Conservation (phyloP, 2,329 filamentous ascomycete species). For the Trichoderma harzianum region DNA sequence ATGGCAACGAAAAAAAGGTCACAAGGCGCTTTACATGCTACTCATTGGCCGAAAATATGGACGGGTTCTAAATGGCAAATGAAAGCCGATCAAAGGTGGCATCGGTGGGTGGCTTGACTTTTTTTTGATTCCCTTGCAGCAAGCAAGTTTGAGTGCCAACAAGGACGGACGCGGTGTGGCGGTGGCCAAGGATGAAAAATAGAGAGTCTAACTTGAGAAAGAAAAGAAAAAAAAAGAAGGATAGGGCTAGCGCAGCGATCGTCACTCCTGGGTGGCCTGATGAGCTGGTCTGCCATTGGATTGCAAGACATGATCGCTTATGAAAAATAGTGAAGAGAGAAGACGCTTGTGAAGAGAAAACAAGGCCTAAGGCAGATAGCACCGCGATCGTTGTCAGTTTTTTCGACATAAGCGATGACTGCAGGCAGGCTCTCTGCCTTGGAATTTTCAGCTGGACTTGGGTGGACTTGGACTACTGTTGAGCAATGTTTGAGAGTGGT, state of each 20-base stretch:
- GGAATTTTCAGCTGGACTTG: neutral
- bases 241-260: neutral
- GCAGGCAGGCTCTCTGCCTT: neutral
- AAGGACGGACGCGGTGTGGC: neutral
- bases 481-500: slow-evolving; percentile 12
- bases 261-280: neutral
- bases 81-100: neutral
- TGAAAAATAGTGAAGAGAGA: neutral
- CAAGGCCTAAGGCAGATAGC: neutral
- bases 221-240: neutral
- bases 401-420: neutral
- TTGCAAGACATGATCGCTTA: neutral
- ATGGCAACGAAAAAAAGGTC: neutral
- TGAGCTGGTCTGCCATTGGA: neutral
- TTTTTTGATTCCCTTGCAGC: neutral
- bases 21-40: neutral
- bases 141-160: neutral
- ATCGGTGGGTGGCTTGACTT: neutral
- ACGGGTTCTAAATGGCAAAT: neutral
- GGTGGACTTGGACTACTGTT: neutral
- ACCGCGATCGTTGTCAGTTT: neutral
- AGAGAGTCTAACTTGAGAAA: neutral
- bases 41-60: neutral
- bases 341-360: too few relatives aligned
- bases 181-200: neutral